Evolutionary conservation across 148 eudicot species (phyloP).

Genomic region (Vaccinium myrtillus): DNA sequence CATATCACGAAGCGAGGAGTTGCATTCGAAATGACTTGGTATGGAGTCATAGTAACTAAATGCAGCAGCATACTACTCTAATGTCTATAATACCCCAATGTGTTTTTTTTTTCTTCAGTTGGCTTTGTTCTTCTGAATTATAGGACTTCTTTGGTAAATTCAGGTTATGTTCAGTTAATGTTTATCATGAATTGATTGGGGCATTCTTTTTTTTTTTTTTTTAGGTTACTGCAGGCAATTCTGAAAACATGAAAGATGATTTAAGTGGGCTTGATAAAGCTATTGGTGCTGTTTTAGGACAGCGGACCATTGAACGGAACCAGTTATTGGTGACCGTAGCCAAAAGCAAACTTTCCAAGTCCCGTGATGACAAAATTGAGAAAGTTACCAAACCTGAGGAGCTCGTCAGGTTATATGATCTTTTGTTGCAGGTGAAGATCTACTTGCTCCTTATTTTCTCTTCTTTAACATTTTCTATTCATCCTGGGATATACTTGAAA

Average conservation of each 20-base stretch:
- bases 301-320: constrained; percentile 88
- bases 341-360: constrained; percentile 74
- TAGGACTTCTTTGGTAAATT: background rate
- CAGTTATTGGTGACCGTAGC: constrained; percentile 76
- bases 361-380: constrained; percentile 77
- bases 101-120: background rate
- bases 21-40: constrained; percentile 89
- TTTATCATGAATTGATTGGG: constrained; percentile 12
- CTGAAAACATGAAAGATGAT: constrained; percentile 85
- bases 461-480: background rate
- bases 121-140: background rate
- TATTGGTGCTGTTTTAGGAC: constrained; percentile 80
- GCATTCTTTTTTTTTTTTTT: constrained; percentile 9
- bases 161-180: background rate
- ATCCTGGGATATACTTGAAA: constrained; percentile 11
- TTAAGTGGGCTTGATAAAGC: constrained; percentile 96
- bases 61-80: background rate
- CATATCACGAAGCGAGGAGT: constrained; percentile 89
- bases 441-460: background rate
- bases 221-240: constrained; percentile 76
- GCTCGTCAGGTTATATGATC: constrained; percentile 88
- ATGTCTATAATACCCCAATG: background rate
- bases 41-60: constrained; percentile 9
- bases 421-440: constrained; percentile 67
- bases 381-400: constrained; percentile 90